A percentile compares a stretch with the other conserved stretches of the same genome.
Conservation (phyloP, 257 asterid species). For the Solanum infundibuliforme region DNA sequence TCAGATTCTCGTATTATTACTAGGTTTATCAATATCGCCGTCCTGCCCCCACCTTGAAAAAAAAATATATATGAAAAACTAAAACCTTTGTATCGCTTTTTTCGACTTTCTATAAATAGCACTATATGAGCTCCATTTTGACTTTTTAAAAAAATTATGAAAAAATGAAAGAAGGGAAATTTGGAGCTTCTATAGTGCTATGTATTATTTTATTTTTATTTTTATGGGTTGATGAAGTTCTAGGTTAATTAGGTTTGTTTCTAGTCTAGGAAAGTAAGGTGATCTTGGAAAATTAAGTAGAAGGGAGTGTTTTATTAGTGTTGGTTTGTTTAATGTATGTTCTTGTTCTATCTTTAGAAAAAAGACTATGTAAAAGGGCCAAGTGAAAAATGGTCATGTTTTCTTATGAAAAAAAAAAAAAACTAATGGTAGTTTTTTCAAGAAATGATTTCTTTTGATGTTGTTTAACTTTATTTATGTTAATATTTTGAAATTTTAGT, state of each 20-base stretch:
- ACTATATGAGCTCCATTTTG: conserved; percentile 56
- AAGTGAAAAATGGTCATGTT: conserved; percentile 6
- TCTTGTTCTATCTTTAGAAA: conserved; percentile 4
- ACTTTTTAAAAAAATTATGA: background rate
- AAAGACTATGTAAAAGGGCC: conserved; percentile 7
- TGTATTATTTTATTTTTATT: background rate
- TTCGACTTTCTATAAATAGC: conserved; percentile 14
- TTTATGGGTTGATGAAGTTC: background rate
- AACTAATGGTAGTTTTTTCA: background rate
- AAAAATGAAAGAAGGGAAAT: conserved; percentile 8
- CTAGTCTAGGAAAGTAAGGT: background rate
- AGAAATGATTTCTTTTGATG: background rate
- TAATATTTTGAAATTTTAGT: background rate
- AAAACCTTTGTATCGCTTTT: background rate
- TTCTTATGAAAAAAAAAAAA: background rate
- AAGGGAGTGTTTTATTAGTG: background rate
- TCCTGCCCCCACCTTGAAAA: background rate
- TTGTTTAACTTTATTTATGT: background rate
- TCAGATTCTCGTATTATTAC: background rate
- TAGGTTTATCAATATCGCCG: background rate
- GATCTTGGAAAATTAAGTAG: background rate
- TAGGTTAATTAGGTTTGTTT: background rate
- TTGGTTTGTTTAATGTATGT: conserved; percentile 4
- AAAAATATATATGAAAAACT: background rate
- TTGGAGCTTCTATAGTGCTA: conserved; percentile 69